Evolutionary conservation across 805 yeast species (phyloP), one percentile per base, ranked within the genome.

Genomic region (Citeromyces nyonsensis): DNA sequence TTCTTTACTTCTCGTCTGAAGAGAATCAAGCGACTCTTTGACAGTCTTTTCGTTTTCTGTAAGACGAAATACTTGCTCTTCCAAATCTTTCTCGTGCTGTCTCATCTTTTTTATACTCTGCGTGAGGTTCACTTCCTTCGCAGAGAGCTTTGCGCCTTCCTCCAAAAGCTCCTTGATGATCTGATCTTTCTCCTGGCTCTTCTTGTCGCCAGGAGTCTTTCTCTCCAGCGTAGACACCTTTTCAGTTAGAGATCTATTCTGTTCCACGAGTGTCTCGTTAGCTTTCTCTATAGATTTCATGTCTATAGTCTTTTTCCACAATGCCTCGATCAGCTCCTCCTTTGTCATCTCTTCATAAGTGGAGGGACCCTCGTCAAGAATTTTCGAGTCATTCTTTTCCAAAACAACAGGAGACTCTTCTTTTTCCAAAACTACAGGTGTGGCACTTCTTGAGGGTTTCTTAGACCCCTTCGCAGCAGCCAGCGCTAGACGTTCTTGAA

Each of bases 401-500:
- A 36, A 40, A 20, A 36, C 33, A 9, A 32, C 38, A 8, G 45
- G 46, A 35, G 37, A 26, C 32, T 39, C 18, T 26, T 33, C 10
- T 12, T 15, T 6, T 28, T 13, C n/a, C 6, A 15, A 4, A 7
- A 24, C 28, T 15, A 11, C 11, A 14, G 8, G 6, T 24, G n/a
- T 10, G 5, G 10, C 26, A n/a, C 26, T 12, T 26, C 30, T 18
- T 10, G 34, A 26, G 15, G 15, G 6, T 26, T 12, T 27, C 2
- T 27, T 27, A 10, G 29, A 15, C 24, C 59, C 59, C 10, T 59
- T 59, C 36, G 68, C 63, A 5, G 94, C 84, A 1, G 95, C 95
- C 38, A 73, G 52, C 2, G 91, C 93, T 33, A 86, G 60, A 38
- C 96, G 62, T 44, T 86, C 95, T 44, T 83, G 93, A 41, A 88